Base-by-base conservation (phyloP, 495 filamentous ascomycete genomes). In the Xylaria castorea region DNA sequence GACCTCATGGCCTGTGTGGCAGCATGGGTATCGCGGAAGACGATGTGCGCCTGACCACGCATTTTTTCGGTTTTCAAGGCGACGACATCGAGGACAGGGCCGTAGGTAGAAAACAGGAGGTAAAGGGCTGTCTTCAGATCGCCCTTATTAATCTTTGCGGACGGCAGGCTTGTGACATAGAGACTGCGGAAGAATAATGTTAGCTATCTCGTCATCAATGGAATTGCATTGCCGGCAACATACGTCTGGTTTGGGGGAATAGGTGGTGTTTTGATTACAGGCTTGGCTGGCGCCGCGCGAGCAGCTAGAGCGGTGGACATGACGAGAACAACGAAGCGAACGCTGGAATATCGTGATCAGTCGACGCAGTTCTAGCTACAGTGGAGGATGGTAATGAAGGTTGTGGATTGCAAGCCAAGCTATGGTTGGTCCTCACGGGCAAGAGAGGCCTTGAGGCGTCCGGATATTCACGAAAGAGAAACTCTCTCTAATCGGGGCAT, bases 31-130 rank as follows among this genome's bases (percentile, higher is more conserved):
- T 99, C 96, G 71, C 92, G 89, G 80, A 93, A 98, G 4, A 95
- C 93, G 60, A 99, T 85, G 78, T 98, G 95, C 65, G 96, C 97
- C 80, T 98, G 96, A 2, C 96, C 96, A 46, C 97, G 92, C 92
- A 97, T 95, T 82, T 94, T 94, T 76, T 84, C 85, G 0, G 93
- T 96, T 82, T 93, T 94, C 76, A 97, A 85, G 42, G 93, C 92
- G 42, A 97, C 92, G n/a, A 99, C 91, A 78, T 98, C 96, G 62
- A 99, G 88, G 18, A 99, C 92, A 11, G 93, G 90, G 27, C 97
- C 97, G 80, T 98, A 95, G 38, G 94, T 97, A 14, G 93, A 92
- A 78, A 98, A 99, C 20, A 98, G 89, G 75, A 92, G 93, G 83
- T 98, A 98, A 9, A 99, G 89, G 16, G 91, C 90, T 11, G 92